Percentiles rank a stretch among this genome's conserved stretches.
Conservation (phyloP, 2,329 filamentous ascomycete species). For the Colletotrichum tropicale region DNA sequence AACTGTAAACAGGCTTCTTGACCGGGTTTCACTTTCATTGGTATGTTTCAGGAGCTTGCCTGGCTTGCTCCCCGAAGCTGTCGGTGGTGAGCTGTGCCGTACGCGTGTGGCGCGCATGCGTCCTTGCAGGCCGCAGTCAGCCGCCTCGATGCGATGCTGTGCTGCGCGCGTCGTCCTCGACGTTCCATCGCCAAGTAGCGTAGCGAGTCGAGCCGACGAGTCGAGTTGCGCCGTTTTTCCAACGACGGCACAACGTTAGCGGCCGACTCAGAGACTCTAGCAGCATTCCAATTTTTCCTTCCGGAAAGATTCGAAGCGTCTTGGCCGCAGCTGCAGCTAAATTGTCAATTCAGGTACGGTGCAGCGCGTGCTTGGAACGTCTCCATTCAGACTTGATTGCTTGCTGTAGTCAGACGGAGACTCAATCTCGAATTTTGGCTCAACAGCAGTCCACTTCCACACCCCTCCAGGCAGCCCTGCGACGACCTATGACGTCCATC, state of each 20-base stretch:
- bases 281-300: conserved; percentile 6
- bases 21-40: conserved; percentile 14
- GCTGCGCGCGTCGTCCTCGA: not conserved
- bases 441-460: not conserved
- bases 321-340: conserved; percentile 16
- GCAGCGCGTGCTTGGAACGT: not conserved
- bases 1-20: not conserved
- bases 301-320: conserved; percentile 11
- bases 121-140: not conserved
- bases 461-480: not conserved
- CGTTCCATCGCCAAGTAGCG: conserved; percentile 5
- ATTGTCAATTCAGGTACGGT: not conserved
- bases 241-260: not conserved
- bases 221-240: not conserved
- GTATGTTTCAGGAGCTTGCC: conserved; percentile 12
- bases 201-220: not conserved
- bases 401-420: not conserved
- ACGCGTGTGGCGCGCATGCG: conserved; percentile 2
- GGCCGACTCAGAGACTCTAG: not conserved
- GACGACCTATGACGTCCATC: conserved; percentile 11
- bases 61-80: not conserved
- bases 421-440: not conserved
- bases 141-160: conserved; percentile 9
- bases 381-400: not conserved
- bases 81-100: not conserved